Percentiles rank a stretch among this genome's conserved stretches.
Evolutionary conservation across 805 yeast species (phyloP).

Genomic region (Metschnikowia lunata): DNA sequence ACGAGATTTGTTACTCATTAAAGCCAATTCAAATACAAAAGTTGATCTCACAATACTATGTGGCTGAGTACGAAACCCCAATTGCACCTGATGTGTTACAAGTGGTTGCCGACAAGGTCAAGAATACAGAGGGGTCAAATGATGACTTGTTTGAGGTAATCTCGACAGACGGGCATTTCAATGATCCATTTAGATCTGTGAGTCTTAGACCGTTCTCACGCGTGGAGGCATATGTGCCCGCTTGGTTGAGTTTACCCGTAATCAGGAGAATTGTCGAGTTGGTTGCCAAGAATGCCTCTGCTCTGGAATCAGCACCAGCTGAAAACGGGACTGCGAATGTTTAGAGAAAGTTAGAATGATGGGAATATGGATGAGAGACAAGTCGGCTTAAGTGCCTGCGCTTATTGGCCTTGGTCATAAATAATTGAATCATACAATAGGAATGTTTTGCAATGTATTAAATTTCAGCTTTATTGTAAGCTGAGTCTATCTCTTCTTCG

Average conservation of each 20-base stretch:
- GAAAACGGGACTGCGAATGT: conserved; percentile 1
- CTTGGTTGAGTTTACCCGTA: conserved; percentile 85
- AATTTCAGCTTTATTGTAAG: background rate
- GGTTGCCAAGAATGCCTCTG: conserved; percentile 77
- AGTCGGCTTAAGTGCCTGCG: too few relatives aligned
- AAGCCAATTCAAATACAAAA: conserved; percentile 95
- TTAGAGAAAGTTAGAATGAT: background rate
- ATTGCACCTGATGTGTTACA: conserved; percentile 76
- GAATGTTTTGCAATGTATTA: background rate
- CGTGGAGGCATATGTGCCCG: conserved; percentile 90
- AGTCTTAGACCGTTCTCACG: conserved; percentile 73
- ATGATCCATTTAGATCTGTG: conserved; percentile 77
- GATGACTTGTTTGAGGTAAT: conserved; percentile 69
- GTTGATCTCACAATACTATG: conserved; percentile 79
- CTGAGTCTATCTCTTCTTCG: background rate
- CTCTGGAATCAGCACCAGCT: conserved; percentile 42
- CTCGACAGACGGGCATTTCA: conserved; percentile 68
- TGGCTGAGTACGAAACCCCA: conserved; percentile 94
- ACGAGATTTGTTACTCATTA: conserved; percentile 91
- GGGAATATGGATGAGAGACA: background rate
- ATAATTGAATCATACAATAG: background rate
- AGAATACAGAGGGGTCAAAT: conserved; percentile 48
- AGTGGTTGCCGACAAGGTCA: conserved; percentile 76
- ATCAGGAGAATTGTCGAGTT: conserved; percentile 86
- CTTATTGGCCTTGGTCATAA: background rate